A percentile compares a stretch with the other conserved stretches of the same genome.
Evolutionary conservation across 805 yeast genomes (phyloP).

Genomic region (Kuraishia ogatae): DNA sequence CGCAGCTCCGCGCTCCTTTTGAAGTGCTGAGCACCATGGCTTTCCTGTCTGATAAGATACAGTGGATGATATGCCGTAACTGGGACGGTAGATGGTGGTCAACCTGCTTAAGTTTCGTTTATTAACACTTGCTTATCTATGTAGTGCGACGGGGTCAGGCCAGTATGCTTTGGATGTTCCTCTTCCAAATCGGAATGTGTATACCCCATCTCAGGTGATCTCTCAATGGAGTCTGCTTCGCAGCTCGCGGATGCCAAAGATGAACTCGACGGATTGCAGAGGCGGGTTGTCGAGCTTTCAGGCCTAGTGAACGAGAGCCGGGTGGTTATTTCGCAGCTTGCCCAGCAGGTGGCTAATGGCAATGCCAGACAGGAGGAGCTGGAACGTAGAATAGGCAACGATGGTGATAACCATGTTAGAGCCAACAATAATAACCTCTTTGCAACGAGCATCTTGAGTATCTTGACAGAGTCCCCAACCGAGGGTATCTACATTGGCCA

Average conservation of each 20-base stretch:
- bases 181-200: background rate
- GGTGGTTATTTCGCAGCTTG: background rate
- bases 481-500: slow-evolving; percentile 11
- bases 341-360: background rate
- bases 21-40: too few species aligned
- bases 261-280: background rate
- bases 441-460: background rate
- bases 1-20: too few species aligned
- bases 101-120: too few species aligned
- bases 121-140: background rate
- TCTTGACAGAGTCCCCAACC: background rate
- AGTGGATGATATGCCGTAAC: too few species aligned
- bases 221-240: background rate
- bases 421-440: background rate
- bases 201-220: background rate
- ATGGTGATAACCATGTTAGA: background rate
- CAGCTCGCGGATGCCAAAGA: background rate
- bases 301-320: background rate
- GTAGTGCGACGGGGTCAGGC: background rate
- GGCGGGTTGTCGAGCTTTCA: background rate
- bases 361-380: background rate
- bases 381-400: background rate
- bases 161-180: background rate
- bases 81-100: too few species aligned
- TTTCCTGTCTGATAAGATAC: background rate